These are phyloP conservation scores for Triadica sebifera DNA, from an alignment of 345 rosid genomes.

Conservation along the genomic window DNA sequence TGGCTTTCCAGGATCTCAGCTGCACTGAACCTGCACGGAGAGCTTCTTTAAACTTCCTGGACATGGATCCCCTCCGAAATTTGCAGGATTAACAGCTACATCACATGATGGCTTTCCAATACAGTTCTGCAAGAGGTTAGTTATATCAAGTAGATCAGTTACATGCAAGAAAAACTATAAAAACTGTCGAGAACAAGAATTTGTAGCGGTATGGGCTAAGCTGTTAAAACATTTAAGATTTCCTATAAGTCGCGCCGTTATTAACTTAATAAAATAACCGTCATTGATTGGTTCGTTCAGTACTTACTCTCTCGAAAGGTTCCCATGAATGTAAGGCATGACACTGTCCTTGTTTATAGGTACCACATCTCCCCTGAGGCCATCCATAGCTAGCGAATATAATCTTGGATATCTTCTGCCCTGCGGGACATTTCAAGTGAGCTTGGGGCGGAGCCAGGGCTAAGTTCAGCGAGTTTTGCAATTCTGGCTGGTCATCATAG, in stretches of 20 bases:
- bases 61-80: slow-evolving; percentile 34
- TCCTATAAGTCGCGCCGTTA: neutral
- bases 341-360: slow-evolving; percentile 16
- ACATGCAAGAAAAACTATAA: neutral
- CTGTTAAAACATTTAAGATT: neutral
- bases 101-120: slow-evolving; percentile 26
- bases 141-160: neutral
- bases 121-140: slow-evolving; percentile 22
- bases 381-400: slow-evolving; percentile 27
- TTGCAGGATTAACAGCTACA: slow-evolving; percentile 18
- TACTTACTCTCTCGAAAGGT: slow-evolving; percentile 15
- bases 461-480: slow-evolving; percentile 4
- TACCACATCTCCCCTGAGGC: slow-evolving; percentile 25
- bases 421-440: slow-evolving; percentile 24
- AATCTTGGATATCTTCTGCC: slow-evolving; percentile 21
- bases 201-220: neutral
- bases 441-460: slow-evolving; percentile 11
- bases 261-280: neutral
- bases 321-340: slow-evolving; percentile 24
- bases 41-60: slow-evolving; percentile 24
- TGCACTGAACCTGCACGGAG: slow-evolving; percentile 30
- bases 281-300: neutral
- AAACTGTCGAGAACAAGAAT: neutral
- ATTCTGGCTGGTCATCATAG: slow-evolving; percentile 20
- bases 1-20: slow-evolving; percentile 8